Evolutionary conservation across 2,329 filamentous ascomycete species (phyloP).

Genomic region (Chaetothyriales sp.): DNA sequence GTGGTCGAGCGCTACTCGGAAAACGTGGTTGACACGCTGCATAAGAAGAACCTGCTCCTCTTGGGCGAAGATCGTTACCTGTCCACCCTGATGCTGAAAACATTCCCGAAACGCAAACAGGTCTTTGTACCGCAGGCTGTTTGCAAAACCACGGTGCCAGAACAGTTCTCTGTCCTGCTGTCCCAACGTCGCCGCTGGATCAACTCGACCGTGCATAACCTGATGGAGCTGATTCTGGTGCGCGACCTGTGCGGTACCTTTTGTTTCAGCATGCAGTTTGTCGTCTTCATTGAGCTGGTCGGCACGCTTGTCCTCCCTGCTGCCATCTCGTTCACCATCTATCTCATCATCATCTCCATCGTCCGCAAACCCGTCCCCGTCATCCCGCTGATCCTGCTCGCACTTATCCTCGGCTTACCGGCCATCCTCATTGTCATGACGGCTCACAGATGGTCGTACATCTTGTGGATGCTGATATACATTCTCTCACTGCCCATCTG

Average conservation of each 20-base stretch:
- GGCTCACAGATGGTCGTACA: slow-evolving; percentile 80
- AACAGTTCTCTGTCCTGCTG: slow-evolving; percentile 77
- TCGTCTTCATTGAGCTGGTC: slow-evolving; percentile 87
- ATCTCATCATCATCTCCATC: slow-evolving; percentile 82
- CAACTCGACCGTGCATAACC: slow-evolving; percentile 95
- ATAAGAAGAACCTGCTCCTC: slow-evolving; percentile 89
- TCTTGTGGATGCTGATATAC: slow-evolving; percentile 96
- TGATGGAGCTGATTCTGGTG: slow-evolving; percentile 93
- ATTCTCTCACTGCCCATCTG: slow-evolving; percentile 82
- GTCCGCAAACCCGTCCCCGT: slow-evolving; percentile 60
- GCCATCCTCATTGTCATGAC: slow-evolving; percentile 84
- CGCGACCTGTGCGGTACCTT: slow-evolving; percentile 95
- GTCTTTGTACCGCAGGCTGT: slow-evolving; percentile 97
- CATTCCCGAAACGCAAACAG: slow-evolving; percentile 97
- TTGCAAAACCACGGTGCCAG: slow-evolving; percentile 95
- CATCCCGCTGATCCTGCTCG: slow-evolving; percentile 80
- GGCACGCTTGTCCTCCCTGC: slow-evolving; percentile 90
- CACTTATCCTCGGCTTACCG: slow-evolving; percentile 81
- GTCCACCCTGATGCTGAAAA: slow-evolving; percentile 93
- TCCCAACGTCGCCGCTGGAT: slow-evolving; percentile 97
- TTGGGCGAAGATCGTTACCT: slow-evolving; percentile 90
- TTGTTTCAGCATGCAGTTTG: slow-evolving; percentile 99
- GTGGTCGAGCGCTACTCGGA: slow-evolving; percentile 98
- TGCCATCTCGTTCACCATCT: slow-evolving; percentile 92
- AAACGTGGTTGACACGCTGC: slow-evolving; percentile 93